Base-by-base conservation (phyloP, 108 stramenopile species). In the Epipyxis sp. region DNA sequence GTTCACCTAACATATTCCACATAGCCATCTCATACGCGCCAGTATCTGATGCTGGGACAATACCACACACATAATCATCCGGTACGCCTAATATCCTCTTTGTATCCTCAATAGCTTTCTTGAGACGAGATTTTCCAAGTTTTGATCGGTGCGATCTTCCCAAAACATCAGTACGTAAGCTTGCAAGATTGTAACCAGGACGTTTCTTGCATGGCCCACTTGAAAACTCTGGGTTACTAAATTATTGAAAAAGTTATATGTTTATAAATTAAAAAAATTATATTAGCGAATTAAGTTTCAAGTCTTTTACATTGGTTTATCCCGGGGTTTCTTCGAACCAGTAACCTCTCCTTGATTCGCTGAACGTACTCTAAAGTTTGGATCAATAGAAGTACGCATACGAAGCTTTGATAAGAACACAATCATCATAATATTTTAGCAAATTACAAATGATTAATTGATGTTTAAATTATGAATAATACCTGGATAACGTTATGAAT, bases 21-120 rank as follows among this genome's bases (percentile, higher is more conserved):
- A 99, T 99, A 81, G 98, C 98, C 98, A 99, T 99, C 90, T 99
- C 98, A 83, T 94, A 98, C 32, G 98, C 98, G 32, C 98, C 98
- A 37, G 98, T 99, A 78, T 99, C 98, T 25, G 94, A 95, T 61
- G 95, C 98, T 61, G 98, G 97, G 59, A 99, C 98, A 79, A 97
- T 95, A 42, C 94, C 95, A 27, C 94, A 84, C 43, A 89, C 88
- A 88, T 95, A 98, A 80, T 92, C 93, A 0, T 94, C 94, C 34
- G 98, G 98, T 45, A 99, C 79, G 67, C 86, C 86, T 45, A 99
- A 87, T 61, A 99, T 76, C n/a, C 89, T 85, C 89, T 94, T 95
- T 43, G 96, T 94, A 79, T 94, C 92, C 58, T 92, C 90, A 78
- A 99, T 99, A 65, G 96, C 96, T 41, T 91, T 62, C 45, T 89